Evolutionary conservation across 495 filamentous ascomycete genomes (phyloP), one percentile per base, ranked within the genome.

Genomic region (Aspergillus olivimuriae): DNA sequence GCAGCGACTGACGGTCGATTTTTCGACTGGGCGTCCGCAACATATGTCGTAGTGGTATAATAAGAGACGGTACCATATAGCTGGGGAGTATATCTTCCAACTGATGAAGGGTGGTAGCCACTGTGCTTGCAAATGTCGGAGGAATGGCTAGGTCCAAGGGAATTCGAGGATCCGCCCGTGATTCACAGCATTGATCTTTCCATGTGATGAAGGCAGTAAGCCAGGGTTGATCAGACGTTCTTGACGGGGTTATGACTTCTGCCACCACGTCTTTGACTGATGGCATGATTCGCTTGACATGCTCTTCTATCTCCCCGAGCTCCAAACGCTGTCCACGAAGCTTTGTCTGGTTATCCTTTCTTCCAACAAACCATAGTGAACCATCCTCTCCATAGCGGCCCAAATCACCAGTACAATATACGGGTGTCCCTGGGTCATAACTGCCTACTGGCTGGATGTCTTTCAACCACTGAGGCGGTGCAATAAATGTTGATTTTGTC

Each of bases 261-360:
- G 39, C 46, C 10, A 37, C 46, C 10, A 72, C 53, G 12, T 50
- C 44, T 4, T 42, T 34, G 1, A 72, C 44, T 14, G 5, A 38
- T 12, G 21, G 16, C 3, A 28, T 34, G 21, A 8, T 5, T 5
- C 36, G 15, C 11, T 43, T 39, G n/a, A 48, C 11, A 3, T 19
- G 30, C 3, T 20, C 14, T n/a, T 71, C 74, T 12, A 73, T 60
- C 31, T 78, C 75, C 12, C 61, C 70, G 6, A 75, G 43, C 44
- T 77, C 75, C 19, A 77, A 59, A 4, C 70, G 53, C 41, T 74
- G 53, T 11, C 75, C 75, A 10, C 70, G 62, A 33, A 78, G 54
- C 52, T 76, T 74, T 42, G 73, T 55, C 36, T 71, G 65, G 7
- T 51, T 55, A 46, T 76, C 74, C 20, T 36, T 36, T 36, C 34